A percentile compares a stretch with the other conserved stretches of the same genome.
These are phyloP conservation scores for Penicillium sp. DNA, from an alignment of 2,329 filamentous ascomycete genomes.

Conservation along the genomic window DNA sequence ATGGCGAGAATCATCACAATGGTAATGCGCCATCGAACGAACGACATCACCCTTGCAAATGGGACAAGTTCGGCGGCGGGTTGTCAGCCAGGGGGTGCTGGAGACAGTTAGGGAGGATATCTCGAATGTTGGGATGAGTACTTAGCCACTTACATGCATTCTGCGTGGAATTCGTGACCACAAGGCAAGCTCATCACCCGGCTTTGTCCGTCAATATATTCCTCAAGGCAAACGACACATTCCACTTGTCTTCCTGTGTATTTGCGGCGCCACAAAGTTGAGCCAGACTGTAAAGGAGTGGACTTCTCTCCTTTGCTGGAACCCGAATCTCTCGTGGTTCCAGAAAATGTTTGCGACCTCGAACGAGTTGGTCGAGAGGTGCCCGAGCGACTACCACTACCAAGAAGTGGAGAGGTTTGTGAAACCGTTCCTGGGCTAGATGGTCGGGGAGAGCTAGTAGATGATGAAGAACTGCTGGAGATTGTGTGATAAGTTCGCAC, in stretches of 20 bases:
- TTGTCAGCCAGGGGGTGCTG: slow-evolving; percentile 95
- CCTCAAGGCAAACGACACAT: slow-evolving; percentile 94
- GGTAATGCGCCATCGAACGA: slow-evolving; percentile 52
- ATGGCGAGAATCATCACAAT: slow-evolving; percentile 19
- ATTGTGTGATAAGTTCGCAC: slow-evolving; percentile 94
- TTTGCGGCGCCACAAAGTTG: slow-evolving; percentile 50
- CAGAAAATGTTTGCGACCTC: slow-evolving; percentile 40
- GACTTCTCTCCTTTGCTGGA: slow-evolving; percentile 48
- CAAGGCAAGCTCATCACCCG: slow-evolving; percentile 96
- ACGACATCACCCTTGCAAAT: slow-evolving; percentile 99
- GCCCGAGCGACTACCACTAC: slow-evolving; percentile 31
- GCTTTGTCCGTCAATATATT: slow-evolving; percentile 92
- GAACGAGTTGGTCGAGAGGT: slow-evolving; percentile 32
- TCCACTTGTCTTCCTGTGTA: slow-evolving; percentile 70
- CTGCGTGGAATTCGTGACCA: slow-evolving; percentile 94
- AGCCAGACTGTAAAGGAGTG: slow-evolving; percentile 25
- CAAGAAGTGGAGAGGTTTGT: slow-evolving; percentile 74
- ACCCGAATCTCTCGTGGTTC: slow-evolving; percentile 24
- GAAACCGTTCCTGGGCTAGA: slow-evolving; percentile 65
- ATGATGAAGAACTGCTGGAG: slow-evolving; percentile 57
- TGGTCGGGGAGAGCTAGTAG: slow-evolving; percentile 54
- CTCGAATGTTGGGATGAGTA: neutral
- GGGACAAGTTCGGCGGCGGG: slow-evolving; percentile 90
- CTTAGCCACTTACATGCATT: slow-evolving; percentile 82
- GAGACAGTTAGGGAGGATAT: slow-evolving; percentile 18